Evolutionary conservation across 257 asterid genomes (phyloP).

Genomic region (Forsythia viridissima): DNA sequence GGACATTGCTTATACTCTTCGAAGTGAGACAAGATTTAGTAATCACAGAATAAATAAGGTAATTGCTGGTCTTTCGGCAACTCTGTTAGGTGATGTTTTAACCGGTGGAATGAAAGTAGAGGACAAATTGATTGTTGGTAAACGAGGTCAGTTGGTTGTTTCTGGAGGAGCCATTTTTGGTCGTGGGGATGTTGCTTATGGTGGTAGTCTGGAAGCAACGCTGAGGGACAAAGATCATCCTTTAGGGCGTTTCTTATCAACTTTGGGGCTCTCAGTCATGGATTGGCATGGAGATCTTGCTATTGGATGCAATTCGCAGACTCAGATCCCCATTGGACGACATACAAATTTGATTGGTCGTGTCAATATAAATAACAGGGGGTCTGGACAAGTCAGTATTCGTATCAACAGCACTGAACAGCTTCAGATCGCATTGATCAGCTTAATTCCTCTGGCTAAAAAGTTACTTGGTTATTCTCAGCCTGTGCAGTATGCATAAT

Average conservation of each 20-base stretch:
- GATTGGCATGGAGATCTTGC: slow-evolving; percentile 99
- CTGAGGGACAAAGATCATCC: slow-evolving; percentile 87
- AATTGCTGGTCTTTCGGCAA: slow-evolving; percentile 79
- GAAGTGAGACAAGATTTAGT: slow-evolving; percentile 77
- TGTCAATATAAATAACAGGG: slow-evolving; percentile 73
- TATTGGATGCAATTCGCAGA: slow-evolving; percentile 83
- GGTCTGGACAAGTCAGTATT: slow-evolving; percentile 84
- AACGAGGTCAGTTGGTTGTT: slow-evolving; percentile 71
- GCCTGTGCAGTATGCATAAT: slow-evolving; percentile 49
- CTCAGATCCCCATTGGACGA: slow-evolving; percentile 90
- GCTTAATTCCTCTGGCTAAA: slow-evolving; percentile 65
- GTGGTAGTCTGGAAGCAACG: slow-evolving; percentile 93
- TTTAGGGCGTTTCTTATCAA: slow-evolving; percentile 73
- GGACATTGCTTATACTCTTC: slow-evolving; percentile 82
- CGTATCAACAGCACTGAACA: slow-evolving; percentile 87
- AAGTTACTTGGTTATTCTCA: slow-evolving; percentile 64
- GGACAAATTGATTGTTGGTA: slow-evolving; percentile 72
- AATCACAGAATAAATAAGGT: slow-evolving; percentile 74
- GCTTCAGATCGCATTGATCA: slow-evolving; percentile 77
- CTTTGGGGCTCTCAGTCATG: slow-evolving; percentile 85
- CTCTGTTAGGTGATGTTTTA: slow-evolving; percentile 76
- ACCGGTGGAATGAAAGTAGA: slow-evolving; percentile 88
- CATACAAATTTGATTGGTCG: slow-evolving; percentile 84
- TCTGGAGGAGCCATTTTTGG: slow-evolving; percentile 91
- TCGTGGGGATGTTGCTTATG: slow-evolving; percentile 90